Conservation (phyloP, 2,329 filamentous ascomycete species). For the Phoma herbarum region DNA sequence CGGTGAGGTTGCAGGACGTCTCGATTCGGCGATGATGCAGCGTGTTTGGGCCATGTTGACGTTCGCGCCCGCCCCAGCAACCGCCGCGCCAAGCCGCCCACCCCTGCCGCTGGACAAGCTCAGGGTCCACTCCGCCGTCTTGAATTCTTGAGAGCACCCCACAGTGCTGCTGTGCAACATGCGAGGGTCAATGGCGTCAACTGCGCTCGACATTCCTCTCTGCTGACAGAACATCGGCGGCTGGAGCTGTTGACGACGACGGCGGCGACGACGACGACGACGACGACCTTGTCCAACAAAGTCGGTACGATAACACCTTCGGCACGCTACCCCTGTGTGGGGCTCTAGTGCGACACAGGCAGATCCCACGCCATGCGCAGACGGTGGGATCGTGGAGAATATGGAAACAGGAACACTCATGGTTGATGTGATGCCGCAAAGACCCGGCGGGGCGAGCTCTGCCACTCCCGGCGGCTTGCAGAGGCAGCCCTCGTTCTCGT, state of each 20-base stretch:
- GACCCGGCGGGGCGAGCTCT: conserved; percentile 25
- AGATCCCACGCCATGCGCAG: conserved; percentile 29
- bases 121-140: conserved; percentile 12
- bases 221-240: too few relatives aligned
- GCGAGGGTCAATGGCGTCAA: background rate
- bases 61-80: conserved; percentile 14
- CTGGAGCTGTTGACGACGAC: background rate
- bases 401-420: conserved; percentile 37
- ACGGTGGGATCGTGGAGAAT: conserved; percentile 23
- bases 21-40: conserved; percentile 19
- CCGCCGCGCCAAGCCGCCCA: background rate
- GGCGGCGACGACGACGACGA: too few relatives aligned
- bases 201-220: background rate
- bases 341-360: conserved; percentile 30
- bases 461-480: conserved; percentile 32
- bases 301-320: background rate
- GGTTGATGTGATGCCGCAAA: conserved; percentile 44
- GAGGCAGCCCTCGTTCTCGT: conserved; percentile 56
- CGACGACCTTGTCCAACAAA: too few relatives aligned
- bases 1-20: conserved; percentile 4
- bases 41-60: conserved; percentile 29
- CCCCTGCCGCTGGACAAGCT: background rate
- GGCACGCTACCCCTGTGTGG: conserved; percentile 30
- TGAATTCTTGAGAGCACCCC: background rate
- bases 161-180: background rate